Base-by-base conservation (phyloP, 768 basidiomycete genomes). In the Leucosporidium yakuticum region DNA sequence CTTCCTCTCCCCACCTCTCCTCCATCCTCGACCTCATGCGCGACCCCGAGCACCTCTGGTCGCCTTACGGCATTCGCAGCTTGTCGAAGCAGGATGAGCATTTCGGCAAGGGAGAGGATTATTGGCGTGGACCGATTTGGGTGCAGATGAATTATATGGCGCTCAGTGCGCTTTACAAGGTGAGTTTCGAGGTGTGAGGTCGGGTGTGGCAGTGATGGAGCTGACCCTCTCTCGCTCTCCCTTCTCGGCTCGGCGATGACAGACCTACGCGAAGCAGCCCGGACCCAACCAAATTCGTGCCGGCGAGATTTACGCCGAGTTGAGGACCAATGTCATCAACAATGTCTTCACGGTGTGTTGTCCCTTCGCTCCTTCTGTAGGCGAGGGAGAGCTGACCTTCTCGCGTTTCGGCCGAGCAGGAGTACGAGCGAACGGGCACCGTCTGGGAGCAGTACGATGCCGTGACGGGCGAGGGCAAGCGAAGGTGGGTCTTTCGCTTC, bases 401-500 rank as follows among this genome's bases (percentile, higher is more conserved):
- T 20, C 20, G n/a, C n/a, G 39, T 44, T 44, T 44, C 39, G 39
- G 14, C 15, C 3, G 20, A 8, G 25, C 20, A 93, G 90, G 91
- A 96, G 79, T 96, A 91, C 77, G 83, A 91, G 76, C 84, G 89
- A 34, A 96, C 93, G 5, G 93, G 92, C 5, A 95, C 91, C 77
- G 91, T 91, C 21, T 98, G 94, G 94, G 94, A 98, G 79, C 95
- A 97, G 78, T 98, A 97, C 77, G 88, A 97, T 77, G 81, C 91
- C 1, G 77, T 82, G 5, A 89, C 85, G 21, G 94, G 94, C 23
- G 84, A 91, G 77, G 94, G 94, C 2, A 83, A 83, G 77, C 80
- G 94, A 81, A 95, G 91, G 90, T 88, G 69, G n/a, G 82, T 74
- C 7, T 25, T 27, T 49, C 27, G 25, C 49, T 63, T 51, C 23